These are phyloP conservation scores for Hymenoscyphus albidus DNA, from an alignment of 2,329 filamentous ascomycete species.

Conservation along the genomic window DNA sequence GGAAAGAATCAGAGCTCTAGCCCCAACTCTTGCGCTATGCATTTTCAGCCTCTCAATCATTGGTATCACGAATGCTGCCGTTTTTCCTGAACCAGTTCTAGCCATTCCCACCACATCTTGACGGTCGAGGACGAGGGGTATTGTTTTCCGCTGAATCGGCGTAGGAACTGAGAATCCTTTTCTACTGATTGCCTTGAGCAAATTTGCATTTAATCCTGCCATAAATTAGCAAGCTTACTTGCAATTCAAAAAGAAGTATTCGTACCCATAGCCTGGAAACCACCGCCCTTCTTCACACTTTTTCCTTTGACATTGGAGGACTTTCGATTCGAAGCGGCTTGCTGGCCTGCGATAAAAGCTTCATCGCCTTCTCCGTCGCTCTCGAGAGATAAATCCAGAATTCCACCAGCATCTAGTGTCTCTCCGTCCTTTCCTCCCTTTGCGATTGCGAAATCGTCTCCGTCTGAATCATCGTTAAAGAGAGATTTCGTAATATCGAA, in stretches of 20 bases:
- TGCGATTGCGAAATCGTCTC: constrained; percentile 37
- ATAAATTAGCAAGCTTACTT: constrained; percentile 17
- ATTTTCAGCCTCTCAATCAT: constrained; percentile 93
- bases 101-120: constrained; percentile 99
- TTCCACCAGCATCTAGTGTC: constrained; percentile 56
- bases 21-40: constrained; percentile 82
- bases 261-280: constrained; percentile 89
- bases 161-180: constrained; percentile 97
- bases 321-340: constrained; percentile 86
- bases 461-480: constrained; percentile 56
- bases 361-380: constrained; percentile 68
- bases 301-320: constrained; percentile 76
- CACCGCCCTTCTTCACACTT: constrained; percentile 89
- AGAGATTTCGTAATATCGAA: constrained; percentile 83
- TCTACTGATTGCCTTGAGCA: constrained; percentile 85
- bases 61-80: constrained; percentile 94
- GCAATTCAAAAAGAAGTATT: constrained; percentile 3
- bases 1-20: constrained; percentile 82
- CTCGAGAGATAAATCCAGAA: constrained; percentile 55
- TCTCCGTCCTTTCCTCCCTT: constrained; percentile 38
- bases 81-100: constrained; percentile 97
- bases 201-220: constrained; percentile 68
- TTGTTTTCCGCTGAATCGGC: constrained; percentile 94
- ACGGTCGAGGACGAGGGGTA: constrained; percentile 82
- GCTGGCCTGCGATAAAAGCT: constrained; percentile 84